Conservation (phyloP, 73 alveolate genomes). For the Tetrahymena elliotti region DNA sequence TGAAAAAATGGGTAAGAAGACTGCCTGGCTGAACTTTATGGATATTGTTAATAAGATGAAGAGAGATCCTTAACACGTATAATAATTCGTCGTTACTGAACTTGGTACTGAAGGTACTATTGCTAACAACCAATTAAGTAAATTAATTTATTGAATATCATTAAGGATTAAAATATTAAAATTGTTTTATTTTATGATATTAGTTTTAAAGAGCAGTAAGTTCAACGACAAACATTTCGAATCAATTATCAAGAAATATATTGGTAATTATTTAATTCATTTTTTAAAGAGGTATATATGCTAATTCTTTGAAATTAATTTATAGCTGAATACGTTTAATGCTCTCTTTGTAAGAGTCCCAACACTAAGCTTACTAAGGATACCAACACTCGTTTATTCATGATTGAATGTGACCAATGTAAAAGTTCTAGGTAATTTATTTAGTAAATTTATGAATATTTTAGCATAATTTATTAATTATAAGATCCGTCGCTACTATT, state of each 20-base stretch:
- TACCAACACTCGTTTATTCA: conserved; percentile 41
- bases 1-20: conserved; percentile 46
- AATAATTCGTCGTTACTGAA: conserved; percentile 34
- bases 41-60: conserved; percentile 43
- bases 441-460: background rate
- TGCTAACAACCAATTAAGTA: conserved; percentile 1
- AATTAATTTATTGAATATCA: background rate
- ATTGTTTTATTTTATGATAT: background rate
- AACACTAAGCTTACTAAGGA: conserved; percentile 42
- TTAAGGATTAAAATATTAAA: background rate
- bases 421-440: conserved; percentile 17
- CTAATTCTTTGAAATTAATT: background rate
- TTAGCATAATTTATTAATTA: background rate
- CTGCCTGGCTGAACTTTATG: conserved; percentile 49
- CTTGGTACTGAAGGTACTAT: conserved; percentile 55
- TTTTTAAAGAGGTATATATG: background rate
- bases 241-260: conserved; percentile 36
- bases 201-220: conserved; percentile 32
- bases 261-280: conserved; percentile 23
- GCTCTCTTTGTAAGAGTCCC: conserved; percentile 47
- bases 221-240: conserved; percentile 43
- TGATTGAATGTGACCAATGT: conserved; percentile 47
- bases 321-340: conserved; percentile 44
- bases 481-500: background rate
- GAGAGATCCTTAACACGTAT: conserved; percentile 44